These are phyloP conservation scores for Stramenopiles sp. DNA, from an alignment of 352 stramenopile species.

Conservation along the genomic window DNA sequence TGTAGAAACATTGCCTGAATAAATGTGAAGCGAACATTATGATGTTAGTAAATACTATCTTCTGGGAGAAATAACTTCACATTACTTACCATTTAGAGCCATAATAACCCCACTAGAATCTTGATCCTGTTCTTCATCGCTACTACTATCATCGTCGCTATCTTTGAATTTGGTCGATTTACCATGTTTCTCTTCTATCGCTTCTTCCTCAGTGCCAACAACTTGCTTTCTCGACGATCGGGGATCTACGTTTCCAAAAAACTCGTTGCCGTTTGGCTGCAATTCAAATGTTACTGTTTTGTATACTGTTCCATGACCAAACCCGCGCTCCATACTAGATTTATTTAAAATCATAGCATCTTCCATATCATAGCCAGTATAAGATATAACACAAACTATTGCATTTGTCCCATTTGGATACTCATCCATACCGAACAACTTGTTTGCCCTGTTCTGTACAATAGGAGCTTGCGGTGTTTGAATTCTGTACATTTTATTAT, in stretches of 20 bases:
- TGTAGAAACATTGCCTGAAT: neutral
- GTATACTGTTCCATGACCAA: constrained; percentile 92
- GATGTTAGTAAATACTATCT: neutral
- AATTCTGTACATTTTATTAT: constrained; percentile 99
- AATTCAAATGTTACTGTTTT: constrained; percentile 61
- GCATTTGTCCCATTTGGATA: constrained; percentile 97
- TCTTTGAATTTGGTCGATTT: too few species aligned
- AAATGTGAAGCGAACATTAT: neutral
- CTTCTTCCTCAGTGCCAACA: too few species aligned
- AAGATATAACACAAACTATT: constrained; percentile 97
- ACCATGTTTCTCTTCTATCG: too few species aligned
- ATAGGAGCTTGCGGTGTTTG: constrained; percentile 93
- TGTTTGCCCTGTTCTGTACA: constrained; percentile 84
- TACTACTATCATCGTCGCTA: too few species aligned
- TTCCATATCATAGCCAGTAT: constrained; percentile 91
- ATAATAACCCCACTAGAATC: neutral
- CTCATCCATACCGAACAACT: constrained; percentile 93
- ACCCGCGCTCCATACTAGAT: constrained; percentile 88
- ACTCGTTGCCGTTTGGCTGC: neutral
- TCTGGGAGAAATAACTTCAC: neutral
- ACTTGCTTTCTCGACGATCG: neutral
- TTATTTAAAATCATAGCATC: constrained; percentile 99
- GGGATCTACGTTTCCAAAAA: neutral
- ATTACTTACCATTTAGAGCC: neutral
- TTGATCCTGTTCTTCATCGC: neutral